phyloP scores from a whole-genome alignment of 2,329 filamentous ascomycete genomes.

The Helicocarpus griseus region DNA sequence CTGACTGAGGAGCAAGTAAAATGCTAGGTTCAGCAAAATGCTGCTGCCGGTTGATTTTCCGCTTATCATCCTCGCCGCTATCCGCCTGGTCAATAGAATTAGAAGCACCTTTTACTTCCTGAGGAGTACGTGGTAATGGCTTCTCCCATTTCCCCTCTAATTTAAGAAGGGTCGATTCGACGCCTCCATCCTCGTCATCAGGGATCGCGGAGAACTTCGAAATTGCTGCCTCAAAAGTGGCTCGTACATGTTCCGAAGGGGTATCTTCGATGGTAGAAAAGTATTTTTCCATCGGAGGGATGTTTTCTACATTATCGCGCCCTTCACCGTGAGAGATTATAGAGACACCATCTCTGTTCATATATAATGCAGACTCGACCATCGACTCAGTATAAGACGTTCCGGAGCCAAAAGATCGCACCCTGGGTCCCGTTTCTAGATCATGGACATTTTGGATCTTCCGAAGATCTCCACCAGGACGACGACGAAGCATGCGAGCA shows the following conservation, averaged over 20 bases:
- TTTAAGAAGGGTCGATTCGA: constrained; percentile 87
- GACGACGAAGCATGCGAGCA: constrained; percentile 54
- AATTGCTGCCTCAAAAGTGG: constrained; percentile 81
- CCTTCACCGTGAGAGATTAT: background rate
- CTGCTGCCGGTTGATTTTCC: background rate
- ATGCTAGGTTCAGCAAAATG: background rate
- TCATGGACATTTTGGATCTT: constrained; percentile 58
- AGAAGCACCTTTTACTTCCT: background rate
- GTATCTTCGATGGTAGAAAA: constrained; percentile 41
- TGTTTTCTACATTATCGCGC: constrained; percentile 13
- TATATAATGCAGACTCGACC: constrained; percentile 22
- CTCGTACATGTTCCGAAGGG: constrained; percentile 47
- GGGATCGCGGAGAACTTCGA: constrained; percentile 80
- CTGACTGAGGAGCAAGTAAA: background rate
- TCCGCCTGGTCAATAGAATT: background rate
- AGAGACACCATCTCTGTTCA: constrained; percentile 14
- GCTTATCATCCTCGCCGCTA: constrained; percentile 11
- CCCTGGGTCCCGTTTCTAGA: constrained; percentile 36
- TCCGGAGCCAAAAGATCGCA: constrained; percentile 28
- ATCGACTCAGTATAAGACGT: constrained; percentile 26
- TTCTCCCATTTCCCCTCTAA: constrained; percentile 77
- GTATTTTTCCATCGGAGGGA: constrained; percentile 26
- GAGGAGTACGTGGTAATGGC: constrained; percentile 23
- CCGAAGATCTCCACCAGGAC: constrained; percentile 65
- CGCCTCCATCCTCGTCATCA: constrained; percentile 78